Evolutionary conservation across 2,329 filamentous ascomycete species (phyloP), one percentile per base, ranked within the genome.

Genomic region (Emericellopsis atlantica): DNA sequence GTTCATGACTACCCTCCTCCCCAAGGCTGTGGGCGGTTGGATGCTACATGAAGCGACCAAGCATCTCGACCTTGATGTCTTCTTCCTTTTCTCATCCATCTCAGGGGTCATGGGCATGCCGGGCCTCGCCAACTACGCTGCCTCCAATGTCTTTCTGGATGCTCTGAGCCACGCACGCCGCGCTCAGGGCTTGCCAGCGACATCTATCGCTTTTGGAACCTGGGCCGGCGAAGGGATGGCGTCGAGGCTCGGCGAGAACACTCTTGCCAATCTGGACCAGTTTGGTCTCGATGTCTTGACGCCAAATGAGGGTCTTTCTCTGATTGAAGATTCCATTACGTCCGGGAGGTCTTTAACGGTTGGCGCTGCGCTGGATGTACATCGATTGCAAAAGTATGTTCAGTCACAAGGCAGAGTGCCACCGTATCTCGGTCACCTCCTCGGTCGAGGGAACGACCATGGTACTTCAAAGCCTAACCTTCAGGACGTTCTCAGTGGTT

Each of bases 131-230:
- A 62, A 61, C 44, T 69, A 69, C 45, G 49, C 54, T 8, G 59
- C 62, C 1, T 62, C 53, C 14, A 67, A 66, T 45, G 52, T 54
- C 15, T 68, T 58, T 46, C 49, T 63, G 41, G 57, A 65, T 36
- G 51, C 55, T 5, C 53, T 67, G 21, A 58, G 54, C 12, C 51
- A 55, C 8, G 55, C 58, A 32, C 57, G 65, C 10, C 50, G 51
- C 9, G 40, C 42, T 2, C 46, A 48, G 29, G 39, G 40, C 11
- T 32, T 45, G 24, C 47, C 47, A 16, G 47, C 43, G 10, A 47
- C 45, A 4, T 47, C 45, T 4, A 37, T 49, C 5, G 47, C 47
- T 6, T 43, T 37, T 22, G 46, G 39, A 12, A 39, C 37, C 16
- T 42, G 43, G 43, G 36, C 15, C 4, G 41, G 37, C 23, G 36